phyloP scores from a whole-genome alignment of 2,329 filamentous ascomycete genomes.

The Teratosphaeria nubilosa region DNA sequence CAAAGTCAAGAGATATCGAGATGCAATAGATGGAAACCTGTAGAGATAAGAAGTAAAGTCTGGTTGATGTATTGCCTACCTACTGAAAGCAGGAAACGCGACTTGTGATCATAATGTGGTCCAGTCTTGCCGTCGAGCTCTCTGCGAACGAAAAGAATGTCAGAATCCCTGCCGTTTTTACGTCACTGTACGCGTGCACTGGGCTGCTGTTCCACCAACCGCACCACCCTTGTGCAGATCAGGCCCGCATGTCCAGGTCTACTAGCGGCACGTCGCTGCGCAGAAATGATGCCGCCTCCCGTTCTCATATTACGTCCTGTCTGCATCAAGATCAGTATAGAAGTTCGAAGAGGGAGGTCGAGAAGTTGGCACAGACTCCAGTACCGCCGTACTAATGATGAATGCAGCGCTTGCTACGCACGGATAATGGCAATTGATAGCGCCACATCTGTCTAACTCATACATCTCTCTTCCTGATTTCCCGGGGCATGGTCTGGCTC shows the following conservation, averaged over 20 bases:
- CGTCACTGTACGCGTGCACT: not conserved
- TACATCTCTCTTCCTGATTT: constrained; percentile 18
- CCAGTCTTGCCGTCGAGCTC: not conserved
- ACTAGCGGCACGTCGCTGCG: no score
- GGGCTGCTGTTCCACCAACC: not conserved
- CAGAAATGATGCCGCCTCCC: not conserved
- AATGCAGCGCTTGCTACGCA: constrained; percentile 14
- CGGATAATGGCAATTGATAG: constrained; percentile 15
- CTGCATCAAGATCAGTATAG: not conserved
- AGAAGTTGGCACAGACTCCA: not conserved
- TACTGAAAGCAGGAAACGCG: not conserved
- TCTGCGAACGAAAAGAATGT: not conserved
- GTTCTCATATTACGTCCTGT: not conserved
- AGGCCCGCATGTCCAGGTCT: not conserved
- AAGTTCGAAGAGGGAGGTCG: not conserved
- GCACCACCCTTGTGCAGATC: not conserved
- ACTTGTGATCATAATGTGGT: not conserved
- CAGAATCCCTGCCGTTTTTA: not conserved
- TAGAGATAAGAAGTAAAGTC: not conserved
- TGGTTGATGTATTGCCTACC: not conserved
- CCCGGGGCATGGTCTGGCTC: constrained; percentile 12
- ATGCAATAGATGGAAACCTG: not conserved
- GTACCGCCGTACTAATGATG: constrained; percentile 15
- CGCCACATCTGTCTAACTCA: constrained; percentile 12
- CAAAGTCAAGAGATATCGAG: not conserved